Conservation (phyloP, 352 stramenopile genomes). For the Plasmopara halstedii region DNA sequence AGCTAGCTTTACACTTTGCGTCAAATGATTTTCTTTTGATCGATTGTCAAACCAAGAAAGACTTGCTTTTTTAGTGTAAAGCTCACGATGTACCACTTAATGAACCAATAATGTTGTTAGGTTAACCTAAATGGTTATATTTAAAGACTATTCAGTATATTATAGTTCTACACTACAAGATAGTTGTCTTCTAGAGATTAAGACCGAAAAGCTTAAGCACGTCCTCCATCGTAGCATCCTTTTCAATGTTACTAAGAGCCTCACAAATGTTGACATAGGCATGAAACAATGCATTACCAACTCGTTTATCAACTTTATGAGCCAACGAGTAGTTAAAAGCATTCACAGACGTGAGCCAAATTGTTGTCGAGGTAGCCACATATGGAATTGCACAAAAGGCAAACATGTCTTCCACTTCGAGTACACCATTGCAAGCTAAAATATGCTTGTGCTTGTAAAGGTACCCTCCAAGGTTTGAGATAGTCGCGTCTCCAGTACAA, state of each 20-base stretch:
- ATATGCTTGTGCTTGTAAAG: constrained; percentile 27
- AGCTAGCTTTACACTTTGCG: too few relatives aligned
- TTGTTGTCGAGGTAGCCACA: constrained; percentile 37
- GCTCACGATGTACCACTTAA: too few relatives aligned
- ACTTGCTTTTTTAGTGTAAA: too few relatives aligned
- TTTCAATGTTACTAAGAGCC: constrained; percentile 30
- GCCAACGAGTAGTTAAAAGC: constrained; percentile 60
- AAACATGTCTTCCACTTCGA: constrained; percentile 38
- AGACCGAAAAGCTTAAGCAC: constrained; percentile 24
- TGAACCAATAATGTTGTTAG: too few relatives aligned
- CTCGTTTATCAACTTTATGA: constrained; percentile 38
- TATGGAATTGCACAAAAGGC: constrained; percentile 49
- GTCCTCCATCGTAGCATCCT: constrained; percentile 37
- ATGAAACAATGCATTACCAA: constrained; percentile 35
- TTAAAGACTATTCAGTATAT: too few relatives aligned
- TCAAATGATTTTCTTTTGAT: too few relatives aligned
- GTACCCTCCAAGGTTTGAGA: constrained; percentile 35
- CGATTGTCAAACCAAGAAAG: too few relatives aligned
- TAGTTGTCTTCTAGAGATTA: too few relatives aligned
- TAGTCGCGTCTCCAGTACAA: constrained; percentile 37
- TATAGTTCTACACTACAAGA: too few relatives aligned
- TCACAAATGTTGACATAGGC: constrained; percentile 56
- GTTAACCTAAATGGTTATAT: too few relatives aligned
- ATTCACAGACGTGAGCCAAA: constrained; percentile 41
- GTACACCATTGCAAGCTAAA: constrained; percentile 19